Base-by-base conservation (phyloP, 2,329 filamentous ascomycete species). In the Knoxdaviesia proteae region DNA sequence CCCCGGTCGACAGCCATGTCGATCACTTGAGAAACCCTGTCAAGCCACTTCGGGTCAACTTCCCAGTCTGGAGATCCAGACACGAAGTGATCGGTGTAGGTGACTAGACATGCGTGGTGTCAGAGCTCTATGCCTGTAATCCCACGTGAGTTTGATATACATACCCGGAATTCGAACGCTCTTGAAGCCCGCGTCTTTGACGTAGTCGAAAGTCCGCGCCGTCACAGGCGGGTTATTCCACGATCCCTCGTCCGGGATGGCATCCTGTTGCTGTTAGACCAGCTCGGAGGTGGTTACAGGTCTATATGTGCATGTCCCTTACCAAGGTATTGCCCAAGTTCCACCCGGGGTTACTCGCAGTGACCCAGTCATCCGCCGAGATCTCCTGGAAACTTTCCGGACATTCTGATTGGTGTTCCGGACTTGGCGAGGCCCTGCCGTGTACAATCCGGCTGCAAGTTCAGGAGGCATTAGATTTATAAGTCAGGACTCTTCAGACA, bases 241-340 rank as follows among this genome's bases (percentile, higher is more conserved):
- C 3, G 63, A 67, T 5, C 68, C 69, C 51, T 77, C 72, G 40
- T 64, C 58, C 5, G 69, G 64, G 6, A 63, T 54, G 1, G 69
- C 68, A 50, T 75, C 20, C 20, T 20, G 20, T 20, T 20, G 20
- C 20, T 2, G 20, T 20, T 20, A 20, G 20, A 20, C 20, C 20
- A 20, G 20, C 20, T 20, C 20, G 20, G 20, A 20, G 20, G 20
- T 20, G 20, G 20, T 20, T 20, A 20, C 20, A 20, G 20, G 20
- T 20, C 20, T 20, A 20, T 20, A 20, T 20, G 20, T 20, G 2
- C 20, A 20, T 20, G 20, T 20, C 20, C 20, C 20, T 20, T 20
- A 20, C 73, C 32, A 76, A 60, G 0, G 69, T 73, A 44, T 76
- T 76, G 7, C 71, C 72, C 6, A 74, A 49, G 47, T 75, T 76